A percentile compares a stretch with the other conserved stretches of the same genome.
Evolutionary conservation across 352 stramenopile species (phyloP).

Genomic region (Globisporangium lucens): DNA sequence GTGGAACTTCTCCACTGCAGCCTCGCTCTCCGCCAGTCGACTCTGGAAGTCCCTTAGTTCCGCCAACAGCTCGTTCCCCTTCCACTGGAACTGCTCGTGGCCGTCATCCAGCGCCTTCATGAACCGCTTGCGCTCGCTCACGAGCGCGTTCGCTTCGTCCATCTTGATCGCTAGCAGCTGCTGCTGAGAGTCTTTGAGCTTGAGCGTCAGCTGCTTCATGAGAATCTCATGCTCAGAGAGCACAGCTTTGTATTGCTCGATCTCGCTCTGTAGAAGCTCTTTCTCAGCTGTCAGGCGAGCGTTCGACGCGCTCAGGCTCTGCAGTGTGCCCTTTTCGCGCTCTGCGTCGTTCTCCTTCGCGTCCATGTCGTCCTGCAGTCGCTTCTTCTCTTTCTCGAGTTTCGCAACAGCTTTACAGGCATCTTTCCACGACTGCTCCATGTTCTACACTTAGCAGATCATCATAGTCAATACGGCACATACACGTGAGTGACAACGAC

Average conservation of each 20-base stretch:
- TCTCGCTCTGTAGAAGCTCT: conserved; percentile 16
- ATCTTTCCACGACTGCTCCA: conserved; percentile 11
- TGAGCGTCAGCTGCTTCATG: conserved; percentile 23
- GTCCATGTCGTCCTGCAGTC: conserved; percentile 18
- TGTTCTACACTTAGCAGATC: background rate
- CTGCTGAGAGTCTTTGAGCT: conserved; percentile 43
- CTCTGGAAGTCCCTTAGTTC: conserved; percentile 50
- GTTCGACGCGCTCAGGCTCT: conserved; percentile 14
- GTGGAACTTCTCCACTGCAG: conserved; percentile 49
- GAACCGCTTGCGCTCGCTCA: conserved; percentile 50
- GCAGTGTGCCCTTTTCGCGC: conserved; percentile 10
- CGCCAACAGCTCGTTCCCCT: conserved; percentile 53
- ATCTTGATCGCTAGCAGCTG: conserved; percentile 57
- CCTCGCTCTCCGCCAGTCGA: conserved; percentile 51
- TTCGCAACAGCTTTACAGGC: background rate
- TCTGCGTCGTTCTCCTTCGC: conserved; percentile 5
- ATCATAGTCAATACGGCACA: background rate
- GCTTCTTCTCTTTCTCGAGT: conserved; percentile 25
- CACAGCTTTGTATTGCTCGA: conserved; percentile 21
- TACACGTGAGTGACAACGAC: background rate
- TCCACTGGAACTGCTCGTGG: conserved; percentile 42
- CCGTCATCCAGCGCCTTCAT: conserved; percentile 52
- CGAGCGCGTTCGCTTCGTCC: conserved; percentile 45
- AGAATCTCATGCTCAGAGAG: conserved; percentile 22
- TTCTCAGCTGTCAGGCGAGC: conserved; percentile 29